Evolutionary conservation across 805 yeast genomes (phyloP).

Genomic region (Yarrowia sp.): DNA sequence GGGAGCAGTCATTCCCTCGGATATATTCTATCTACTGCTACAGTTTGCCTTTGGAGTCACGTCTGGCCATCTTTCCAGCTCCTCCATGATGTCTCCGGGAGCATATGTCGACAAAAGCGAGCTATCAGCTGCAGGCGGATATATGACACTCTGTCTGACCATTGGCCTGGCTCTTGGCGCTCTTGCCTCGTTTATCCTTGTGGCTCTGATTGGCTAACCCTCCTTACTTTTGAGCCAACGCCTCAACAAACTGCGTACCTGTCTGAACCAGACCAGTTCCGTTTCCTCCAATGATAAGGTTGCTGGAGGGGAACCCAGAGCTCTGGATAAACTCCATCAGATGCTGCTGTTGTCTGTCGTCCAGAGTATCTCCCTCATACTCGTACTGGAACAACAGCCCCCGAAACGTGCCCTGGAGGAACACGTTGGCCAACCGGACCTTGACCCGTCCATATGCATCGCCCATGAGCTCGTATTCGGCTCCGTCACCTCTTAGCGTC

Average conservation of each 20-base stretch:
- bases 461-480: conserved; percentile 58
- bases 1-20: conserved; percentile 57
- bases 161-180: conserved; percentile 83
- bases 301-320: conserved; percentile 25
- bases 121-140: conserved; percentile 93
- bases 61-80: conserved; percentile 84
- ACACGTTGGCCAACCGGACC: conserved; percentile 72
- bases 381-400: conserved; percentile 72
- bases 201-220: conserved; percentile 44
- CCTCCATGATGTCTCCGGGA: conserved; percentile 79
- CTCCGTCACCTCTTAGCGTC: conserved; percentile 75
- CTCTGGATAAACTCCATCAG: conserved; percentile 33
- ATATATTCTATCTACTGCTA: conserved; percentile 67
- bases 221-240: conserved; percentile 13
- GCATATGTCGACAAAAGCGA: conserved; percentile 67
- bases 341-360: conserved; percentile 30
- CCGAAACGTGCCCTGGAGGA: conserved; percentile 74
- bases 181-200: conserved; percentile 72
- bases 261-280: conserved; percentile 18
- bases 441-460: conserved; percentile 55
- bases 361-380: conserved; percentile 43
- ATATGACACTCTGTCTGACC: conserved; percentile 79
- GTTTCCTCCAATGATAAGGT: conserved; percentile 14
- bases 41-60: conserved; percentile 85
- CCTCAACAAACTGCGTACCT: conserved; percentile 29